A percentile compares a stretch with the other conserved stretches of the same genome.
These are phyloP conservation scores for Chrysanthemum seticuspe DNA, from an alignment of 129 eudicot genomes.

Conservation along the genomic window DNA sequence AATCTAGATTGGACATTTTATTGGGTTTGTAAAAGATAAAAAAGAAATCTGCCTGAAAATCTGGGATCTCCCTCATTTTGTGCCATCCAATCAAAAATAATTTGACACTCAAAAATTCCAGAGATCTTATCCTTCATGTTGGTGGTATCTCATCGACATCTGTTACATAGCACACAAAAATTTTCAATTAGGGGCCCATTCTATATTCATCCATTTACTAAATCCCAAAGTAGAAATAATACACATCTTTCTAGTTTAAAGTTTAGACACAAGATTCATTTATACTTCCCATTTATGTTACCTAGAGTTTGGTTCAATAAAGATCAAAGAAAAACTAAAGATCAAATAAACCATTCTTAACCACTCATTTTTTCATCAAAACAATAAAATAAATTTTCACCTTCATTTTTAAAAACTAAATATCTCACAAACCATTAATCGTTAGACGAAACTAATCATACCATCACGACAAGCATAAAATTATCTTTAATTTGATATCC, in stretches of 20 bases:
- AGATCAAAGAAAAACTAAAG: no score
- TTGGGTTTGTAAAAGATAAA: constrained; percentile 7
- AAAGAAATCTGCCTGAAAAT: constrained; percentile 32
- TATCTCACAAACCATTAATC: no score
- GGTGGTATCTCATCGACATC: constrained; percentile 27
- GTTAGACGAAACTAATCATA: no score
- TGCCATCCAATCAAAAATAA: constrained; percentile 33
- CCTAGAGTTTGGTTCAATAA: no score
- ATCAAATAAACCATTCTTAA: no score
- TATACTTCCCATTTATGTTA: background rate
- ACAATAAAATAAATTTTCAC: no score
- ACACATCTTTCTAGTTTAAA: background rate
- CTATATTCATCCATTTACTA: constrained; percentile 9
- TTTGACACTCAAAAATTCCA: constrained; percentile 26
- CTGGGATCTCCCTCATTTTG: constrained; percentile 39
- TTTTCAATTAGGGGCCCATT: constrained; percentile 22
- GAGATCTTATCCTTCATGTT: constrained; percentile 35
- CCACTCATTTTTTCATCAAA: no score
- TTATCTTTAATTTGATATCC: no score
- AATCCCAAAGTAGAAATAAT: constrained; percentile 4
- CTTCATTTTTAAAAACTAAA: no score
- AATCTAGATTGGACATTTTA: constrained; percentile 10
- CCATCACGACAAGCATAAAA: no score
- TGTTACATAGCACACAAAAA: constrained; percentile 17
- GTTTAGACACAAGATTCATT: background rate